A percentile compares a stretch with the other conserved stretches of the same genome.
Conservation (phyloP, 2,329 filamentous ascomycete species). For the Bipolaris bicolor region DNA sequence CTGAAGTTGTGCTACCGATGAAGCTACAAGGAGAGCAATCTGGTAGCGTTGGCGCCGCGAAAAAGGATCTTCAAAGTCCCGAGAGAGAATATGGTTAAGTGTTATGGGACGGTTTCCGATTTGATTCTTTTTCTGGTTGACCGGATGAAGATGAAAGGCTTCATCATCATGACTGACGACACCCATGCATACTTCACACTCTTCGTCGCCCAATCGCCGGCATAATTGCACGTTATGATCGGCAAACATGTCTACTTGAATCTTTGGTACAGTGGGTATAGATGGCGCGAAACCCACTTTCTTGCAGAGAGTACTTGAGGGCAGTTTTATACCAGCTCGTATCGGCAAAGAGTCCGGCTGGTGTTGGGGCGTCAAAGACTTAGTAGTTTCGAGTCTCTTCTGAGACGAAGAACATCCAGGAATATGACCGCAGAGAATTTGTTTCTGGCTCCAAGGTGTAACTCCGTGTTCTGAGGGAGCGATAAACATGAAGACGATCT, state of each 20-base stretch:
- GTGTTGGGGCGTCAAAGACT: background rate
- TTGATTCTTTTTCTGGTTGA: too few species aligned
- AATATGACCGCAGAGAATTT: background rate
- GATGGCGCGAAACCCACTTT: too few species aligned
- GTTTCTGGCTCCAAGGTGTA: background rate
- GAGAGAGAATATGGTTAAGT: background rate
- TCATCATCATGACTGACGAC: too few species aligned
- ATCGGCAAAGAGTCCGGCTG: too few species aligned
- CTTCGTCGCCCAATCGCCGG: too few species aligned
- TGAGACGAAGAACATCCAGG: background rate
- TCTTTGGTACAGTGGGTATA: too few species aligned
- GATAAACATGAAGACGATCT: constrained; percentile 22
- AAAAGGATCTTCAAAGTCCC: background rate
- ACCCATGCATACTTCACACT: too few species aligned
- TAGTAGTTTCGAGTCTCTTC: background rate
- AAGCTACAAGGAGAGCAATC: background rate
- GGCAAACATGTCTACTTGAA: too few species aligned
- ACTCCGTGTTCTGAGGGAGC: background rate
- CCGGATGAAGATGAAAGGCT: too few species aligned
- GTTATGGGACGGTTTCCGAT: background rate
- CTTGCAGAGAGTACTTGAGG: too few species aligned
- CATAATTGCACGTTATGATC: too few species aligned
- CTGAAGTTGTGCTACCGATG: background rate
- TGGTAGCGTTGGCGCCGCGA: background rate
- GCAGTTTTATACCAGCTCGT: too few species aligned